phyloP scores from a whole-genome alignment of 352 stramenopile genomes.

The Phytophthora sojae region DNA sequence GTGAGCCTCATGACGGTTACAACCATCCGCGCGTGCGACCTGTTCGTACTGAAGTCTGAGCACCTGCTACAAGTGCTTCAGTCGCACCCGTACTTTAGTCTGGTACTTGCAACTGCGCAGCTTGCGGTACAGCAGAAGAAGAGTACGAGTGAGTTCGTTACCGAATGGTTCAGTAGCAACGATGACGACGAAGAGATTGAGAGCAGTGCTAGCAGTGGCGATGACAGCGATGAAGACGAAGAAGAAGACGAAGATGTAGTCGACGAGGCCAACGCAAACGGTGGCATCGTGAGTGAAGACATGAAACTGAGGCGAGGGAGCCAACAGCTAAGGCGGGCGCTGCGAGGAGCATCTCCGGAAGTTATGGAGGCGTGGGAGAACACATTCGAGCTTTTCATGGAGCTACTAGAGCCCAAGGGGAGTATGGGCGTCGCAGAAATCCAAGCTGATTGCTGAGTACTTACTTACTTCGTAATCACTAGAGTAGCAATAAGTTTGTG shows the following conservation, averaged over 20 bases:
- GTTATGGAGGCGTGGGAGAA: constrained; percentile 42
- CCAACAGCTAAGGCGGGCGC: constrained; percentile 21
- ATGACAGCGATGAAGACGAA: constrained; percentile 17
- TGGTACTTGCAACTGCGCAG: constrained; percentile 51
- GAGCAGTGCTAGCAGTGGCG: constrained; percentile 3
- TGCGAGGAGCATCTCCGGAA: constrained; percentile 23
- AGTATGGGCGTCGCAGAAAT: constrained; percentile 27
- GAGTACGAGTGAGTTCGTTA: constrained; percentile 37
- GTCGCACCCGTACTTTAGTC: constrained; percentile 50
- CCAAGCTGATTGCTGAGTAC: not conserved
- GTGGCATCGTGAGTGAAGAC: constrained; percentile 3
- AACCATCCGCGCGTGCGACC: constrained; percentile 62
- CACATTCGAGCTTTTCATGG: constrained; percentile 56
- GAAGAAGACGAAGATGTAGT: constrained; percentile 13
- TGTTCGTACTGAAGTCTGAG: constrained; percentile 65
- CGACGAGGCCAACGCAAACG: constrained; percentile 10
- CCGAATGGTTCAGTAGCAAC: constrained; percentile 15
- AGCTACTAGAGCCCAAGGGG: constrained; percentile 53
- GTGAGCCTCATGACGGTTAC: constrained; percentile 64
- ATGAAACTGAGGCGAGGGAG: constrained; percentile 15
- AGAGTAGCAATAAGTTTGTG: too few species aligned
- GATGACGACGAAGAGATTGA: constrained; percentile 25
- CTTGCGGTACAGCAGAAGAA: constrained; percentile 50
- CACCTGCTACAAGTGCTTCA: constrained; percentile 51
- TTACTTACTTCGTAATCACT: not conserved